A percentile compares a stretch with the other conserved stretches of the same genome.
These are phyloP conservation scores for Ustilago vetiveriae DNA, from an alignment of 1,284 basidiomycete genomes.

Conservation along the genomic window DNA sequence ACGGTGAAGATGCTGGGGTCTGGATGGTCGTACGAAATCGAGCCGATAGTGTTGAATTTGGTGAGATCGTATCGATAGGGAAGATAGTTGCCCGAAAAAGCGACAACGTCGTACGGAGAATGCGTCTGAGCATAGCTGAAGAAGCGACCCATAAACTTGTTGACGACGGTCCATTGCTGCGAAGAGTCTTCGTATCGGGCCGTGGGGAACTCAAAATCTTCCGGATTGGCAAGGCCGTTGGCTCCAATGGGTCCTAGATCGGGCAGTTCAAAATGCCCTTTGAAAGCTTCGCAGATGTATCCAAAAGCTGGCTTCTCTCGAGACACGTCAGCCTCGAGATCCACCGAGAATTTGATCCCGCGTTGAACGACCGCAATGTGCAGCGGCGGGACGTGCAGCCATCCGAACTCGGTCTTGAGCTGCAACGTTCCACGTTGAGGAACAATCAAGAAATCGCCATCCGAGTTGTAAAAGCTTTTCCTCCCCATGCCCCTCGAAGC, in stretches of 20 bases:
- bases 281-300: constrained; percentile 69
- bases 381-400: constrained; percentile 75
- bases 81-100: constrained; percentile 75
- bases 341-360: constrained; percentile 75
- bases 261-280: constrained; percentile 75
- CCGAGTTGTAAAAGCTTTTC: constrained; percentile 75
- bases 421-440: constrained; percentile 76
- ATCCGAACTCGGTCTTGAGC: constrained; percentile 77
- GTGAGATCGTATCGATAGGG: constrained; percentile 78
- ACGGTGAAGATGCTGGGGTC: constrained; percentile 65
- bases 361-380: constrained; percentile 76
- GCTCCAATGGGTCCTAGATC: constrained; percentile 76
- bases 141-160: constrained; percentile 73
- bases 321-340: constrained; percentile 2
- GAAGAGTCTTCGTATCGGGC: constrained; percentile 73
- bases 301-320: constrained; percentile 66
- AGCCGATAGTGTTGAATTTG: constrained; percentile 76
- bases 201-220: constrained; percentile 75
- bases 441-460: constrained; percentile 77
- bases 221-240: constrained; percentile 66
- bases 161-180: constrained; percentile 65
- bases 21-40: constrained; percentile 72
- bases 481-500: constrained; percentile 75
- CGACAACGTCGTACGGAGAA: constrained; percentile 79
- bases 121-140: constrained; percentile 74